Conservation (phyloP, 768 basidiomycete species). For the Gloeophyllum trabeum region DNA sequence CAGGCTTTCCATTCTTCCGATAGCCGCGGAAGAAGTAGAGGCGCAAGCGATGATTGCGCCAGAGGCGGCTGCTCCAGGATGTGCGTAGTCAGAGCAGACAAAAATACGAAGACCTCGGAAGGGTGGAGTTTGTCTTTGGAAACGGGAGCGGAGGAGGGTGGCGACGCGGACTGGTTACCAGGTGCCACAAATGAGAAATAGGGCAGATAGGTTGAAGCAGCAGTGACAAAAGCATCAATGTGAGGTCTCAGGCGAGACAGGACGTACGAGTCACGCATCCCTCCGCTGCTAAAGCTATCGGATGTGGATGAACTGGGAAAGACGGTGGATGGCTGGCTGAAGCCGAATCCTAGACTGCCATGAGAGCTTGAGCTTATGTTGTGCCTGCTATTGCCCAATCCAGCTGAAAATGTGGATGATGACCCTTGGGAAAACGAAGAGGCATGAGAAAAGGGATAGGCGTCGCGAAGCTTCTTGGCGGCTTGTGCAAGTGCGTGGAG, state of each 20-base stretch:
- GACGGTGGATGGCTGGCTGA: not conserved
- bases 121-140: slow-evolving; percentile 62
- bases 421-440: slow-evolving; percentile 20
- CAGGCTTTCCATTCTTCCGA: slow-evolving; percentile 70
- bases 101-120: slow-evolving; percentile 61
- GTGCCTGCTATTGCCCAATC: slow-evolving; percentile 18
- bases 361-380: slow-evolving; percentile 9
- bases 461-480: slow-evolving; percentile 65
- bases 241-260: slow-evolving; percentile 64
- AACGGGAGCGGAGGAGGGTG: slow-evolving; percentile 19
- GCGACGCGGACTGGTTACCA: slow-evolving; percentile 11
- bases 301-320: slow-evolving; percentile 6
- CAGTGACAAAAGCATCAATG: slow-evolving; percentile 66
- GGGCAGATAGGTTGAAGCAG: slow-evolving; percentile 72
- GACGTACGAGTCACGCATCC: slow-evolving; percentile 78
- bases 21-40: slow-evolving; percentile 51
- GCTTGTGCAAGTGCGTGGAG: slow-evolving; percentile 56
- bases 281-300: too few species aligned
- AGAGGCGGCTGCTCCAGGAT: slow-evolving; percentile 59
- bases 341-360: slow-evolving; percentile 16
- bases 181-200: slow-evolving; percentile 69
- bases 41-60: slow-evolving; percentile 44
- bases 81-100: slow-evolving; percentile 58
- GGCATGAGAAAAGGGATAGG: slow-evolving; percentile 69
- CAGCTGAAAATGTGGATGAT: slow-evolving; percentile 13